Conservation (phyloP, 2,329 filamentous ascomycete species). For the Pseudogymnoascus sp. region DNA sequence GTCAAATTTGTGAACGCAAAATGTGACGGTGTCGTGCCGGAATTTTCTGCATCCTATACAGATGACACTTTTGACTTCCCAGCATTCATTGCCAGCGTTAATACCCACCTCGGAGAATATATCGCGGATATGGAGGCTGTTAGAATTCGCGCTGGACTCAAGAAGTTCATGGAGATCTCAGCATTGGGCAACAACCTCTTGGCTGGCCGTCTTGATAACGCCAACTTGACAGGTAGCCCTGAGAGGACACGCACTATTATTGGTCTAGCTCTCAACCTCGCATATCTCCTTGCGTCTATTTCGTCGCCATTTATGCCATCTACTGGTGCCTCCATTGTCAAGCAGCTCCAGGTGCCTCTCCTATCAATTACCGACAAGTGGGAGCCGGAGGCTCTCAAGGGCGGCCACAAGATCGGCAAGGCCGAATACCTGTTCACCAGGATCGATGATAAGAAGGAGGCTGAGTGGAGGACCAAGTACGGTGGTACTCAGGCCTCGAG, state of each 20-base stretch:
- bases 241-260: constrained; percentile 41
- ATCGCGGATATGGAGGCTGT: constrained; percentile 62
- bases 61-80: constrained; percentile 47
- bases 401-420: constrained; percentile 75
- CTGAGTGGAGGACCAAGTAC: constrained; percentile 74
- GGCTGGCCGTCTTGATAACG: constrained; percentile 37
- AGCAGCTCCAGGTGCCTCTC: constrained; percentile 59
- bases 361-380: constrained; percentile 62
- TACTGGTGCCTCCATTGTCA: constrained; percentile 67
- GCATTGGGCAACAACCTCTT: constrained; percentile 54
- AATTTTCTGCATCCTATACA: constrained; percentile 46
- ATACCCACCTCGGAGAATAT: constrained; percentile 60
- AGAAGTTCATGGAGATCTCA: constrained; percentile 61
- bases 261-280: constrained; percentile 74
- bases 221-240: constrained; percentile 31
- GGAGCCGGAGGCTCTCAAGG: constrained; percentile 52
- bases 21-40: constrained; percentile 63
- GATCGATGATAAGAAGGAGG: constrained; percentile 74
- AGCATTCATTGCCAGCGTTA: constrained; percentile 46
- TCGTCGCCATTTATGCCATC: constrained; percentile 79
- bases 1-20: constrained; percentile 73
- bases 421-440: constrained; percentile 73
- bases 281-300: constrained; percentile 72
- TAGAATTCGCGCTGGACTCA: constrained; percentile 60
- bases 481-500: constrained; percentile 61